Base-by-base conservation (phyloP, 2,329 filamentous ascomycete species). In the Fusarium albidum region DNA sequence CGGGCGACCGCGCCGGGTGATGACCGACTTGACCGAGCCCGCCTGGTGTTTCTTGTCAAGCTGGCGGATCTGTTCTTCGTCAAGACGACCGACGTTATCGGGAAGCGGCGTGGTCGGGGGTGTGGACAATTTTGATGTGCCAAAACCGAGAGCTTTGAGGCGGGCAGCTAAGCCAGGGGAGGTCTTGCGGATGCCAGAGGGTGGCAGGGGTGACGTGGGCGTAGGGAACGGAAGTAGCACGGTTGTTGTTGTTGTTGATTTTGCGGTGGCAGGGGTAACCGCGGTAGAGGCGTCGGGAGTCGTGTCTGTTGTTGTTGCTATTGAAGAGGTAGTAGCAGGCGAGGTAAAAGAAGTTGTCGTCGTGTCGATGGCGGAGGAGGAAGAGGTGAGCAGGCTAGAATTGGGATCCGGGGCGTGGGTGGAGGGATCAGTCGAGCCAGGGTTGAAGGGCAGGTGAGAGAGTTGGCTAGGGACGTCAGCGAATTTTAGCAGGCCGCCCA, bases 1-100 rank as follows among this genome's bases (percentile, higher is more conserved):
- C 65, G 88, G 83, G 68, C 86, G 85, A 69, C 88, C 88, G 67
- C 87, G 82, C 69, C 87, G 82, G 71, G 87, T 80, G 65, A 90
- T 77, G 61, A 77, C 60, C 77, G 77, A 58, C 69, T 69, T 61
- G 69, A 69, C 59, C 18, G 82, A 83, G 68, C 79, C 78, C 54
- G 84, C 81, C 61, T 82, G 81, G 69, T 90, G 86, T 54, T 84
- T 83, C 62, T 84, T 78, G 75, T 92, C 88, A 65, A 92, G 82
- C 67, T 86, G 80, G 63, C 85, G 82, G 52, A 92, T 79, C 66
- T 91, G 87, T 61, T 86, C 79, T 72, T 91, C 86, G 65, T 88
- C 81, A 48, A 92, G 84, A 55, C 88, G 85, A 61, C 88, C 88
- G 66, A 91, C 79, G 67, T 76, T 74, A 43, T 83, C 80, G 71